Conservation (phyloP, 2,329 filamentous ascomycete species). For the Diaporthe sp. region DNA sequence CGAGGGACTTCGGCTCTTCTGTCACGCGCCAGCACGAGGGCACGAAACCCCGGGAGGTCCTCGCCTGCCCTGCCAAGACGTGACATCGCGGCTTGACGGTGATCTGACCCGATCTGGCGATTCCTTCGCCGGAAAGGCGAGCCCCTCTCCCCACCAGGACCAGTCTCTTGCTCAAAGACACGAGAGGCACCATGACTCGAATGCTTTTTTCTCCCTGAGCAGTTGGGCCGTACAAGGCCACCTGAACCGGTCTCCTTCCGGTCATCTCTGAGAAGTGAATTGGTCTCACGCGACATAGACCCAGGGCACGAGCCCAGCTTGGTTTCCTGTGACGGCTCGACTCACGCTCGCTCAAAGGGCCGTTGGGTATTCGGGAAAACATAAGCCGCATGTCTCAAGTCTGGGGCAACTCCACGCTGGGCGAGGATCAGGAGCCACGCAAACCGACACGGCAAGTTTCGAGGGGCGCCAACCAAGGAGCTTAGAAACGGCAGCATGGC, state of each 20-base stretch:
- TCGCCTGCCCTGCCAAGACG: constrained; percentile 30
- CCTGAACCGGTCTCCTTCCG: neutral
- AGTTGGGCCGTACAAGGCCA: neutral
- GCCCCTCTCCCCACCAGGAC: constrained; percentile 15
- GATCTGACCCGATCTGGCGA: constrained; percentile 22
- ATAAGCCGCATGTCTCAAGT: constrained; percentile 20
- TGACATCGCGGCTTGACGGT: constrained; percentile 15
- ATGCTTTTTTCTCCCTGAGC: constrained; percentile 19
- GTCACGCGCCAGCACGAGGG: neutral
- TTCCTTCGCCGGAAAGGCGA: constrained; percentile 17
- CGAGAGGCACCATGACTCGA: constrained; percentile 30
- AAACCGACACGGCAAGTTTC: constrained; percentile 13
- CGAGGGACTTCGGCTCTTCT: constrained; percentile 11
- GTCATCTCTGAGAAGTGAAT: neutral
- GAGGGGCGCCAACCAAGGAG: neutral
- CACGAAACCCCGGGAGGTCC: constrained; percentile 5
- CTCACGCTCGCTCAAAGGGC: neutral
- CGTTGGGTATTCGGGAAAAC: neutral
- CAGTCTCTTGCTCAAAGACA: constrained; percentile 2
- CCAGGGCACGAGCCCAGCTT: constrained; percentile 1
- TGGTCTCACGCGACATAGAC: neutral
- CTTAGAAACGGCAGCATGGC: constrained; percentile 10
- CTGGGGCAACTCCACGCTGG: constrained; percentile 9
- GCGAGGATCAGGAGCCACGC: constrained; percentile 3
- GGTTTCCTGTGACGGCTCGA: neutral